These are phyloP conservation scores for Juncus effusus DNA, from an alignment of 176 grass and related monocot species.

Conservation along the genomic window DNA sequence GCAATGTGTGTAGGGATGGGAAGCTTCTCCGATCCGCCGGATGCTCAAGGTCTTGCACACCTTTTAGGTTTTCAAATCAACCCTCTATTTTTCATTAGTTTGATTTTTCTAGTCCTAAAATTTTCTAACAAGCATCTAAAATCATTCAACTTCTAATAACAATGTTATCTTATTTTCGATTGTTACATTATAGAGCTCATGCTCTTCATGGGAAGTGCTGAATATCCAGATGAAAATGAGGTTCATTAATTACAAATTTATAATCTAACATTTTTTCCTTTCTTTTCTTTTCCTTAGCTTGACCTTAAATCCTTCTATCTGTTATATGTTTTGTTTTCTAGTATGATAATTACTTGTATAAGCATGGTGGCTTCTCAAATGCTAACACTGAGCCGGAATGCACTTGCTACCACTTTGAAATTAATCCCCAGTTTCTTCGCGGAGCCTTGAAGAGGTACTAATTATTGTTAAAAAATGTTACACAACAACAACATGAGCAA, in stretches of 20 bases:
- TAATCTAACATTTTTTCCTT: neutral
- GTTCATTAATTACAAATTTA: conserved; percentile 36
- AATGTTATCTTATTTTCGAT: neutral
- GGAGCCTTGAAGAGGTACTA: conserved; percentile 76
- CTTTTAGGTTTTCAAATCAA: conserved; percentile 76
- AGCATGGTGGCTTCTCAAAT: conserved; percentile 92
- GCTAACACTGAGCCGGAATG: conserved; percentile 93
- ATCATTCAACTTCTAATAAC: neutral
- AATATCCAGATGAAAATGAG: conserved; percentile 99
- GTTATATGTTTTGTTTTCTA: conserved; percentile 33
- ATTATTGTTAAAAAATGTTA: too few relatives aligned
- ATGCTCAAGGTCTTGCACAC: conserved; percentile 85
- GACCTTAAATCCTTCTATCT: conserved; percentile 1
- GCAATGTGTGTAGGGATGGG: conserved; percentile 94
- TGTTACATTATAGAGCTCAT: conserved; percentile 72
- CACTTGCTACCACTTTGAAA: conserved; percentile 93
- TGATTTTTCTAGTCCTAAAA: too few relatives aligned
- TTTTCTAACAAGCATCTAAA: conserved; percentile 16
- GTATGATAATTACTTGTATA: conserved; percentile 94
- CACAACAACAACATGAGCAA: too few relatives aligned
- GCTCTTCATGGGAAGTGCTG: conserved; percentile 99
- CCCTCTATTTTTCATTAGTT: too few relatives aligned
- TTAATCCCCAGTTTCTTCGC: conserved; percentile 66
- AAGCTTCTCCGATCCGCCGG: conserved; percentile 77
- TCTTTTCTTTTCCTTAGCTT: conserved; percentile 8